Percentiles rank a stretch among this genome's conserved stretches.
These are phyloP conservation scores for Meyerozyma sp. DNA, from an alignment of 1,139 yeast species.

Conservation along the genomic window DNA sequence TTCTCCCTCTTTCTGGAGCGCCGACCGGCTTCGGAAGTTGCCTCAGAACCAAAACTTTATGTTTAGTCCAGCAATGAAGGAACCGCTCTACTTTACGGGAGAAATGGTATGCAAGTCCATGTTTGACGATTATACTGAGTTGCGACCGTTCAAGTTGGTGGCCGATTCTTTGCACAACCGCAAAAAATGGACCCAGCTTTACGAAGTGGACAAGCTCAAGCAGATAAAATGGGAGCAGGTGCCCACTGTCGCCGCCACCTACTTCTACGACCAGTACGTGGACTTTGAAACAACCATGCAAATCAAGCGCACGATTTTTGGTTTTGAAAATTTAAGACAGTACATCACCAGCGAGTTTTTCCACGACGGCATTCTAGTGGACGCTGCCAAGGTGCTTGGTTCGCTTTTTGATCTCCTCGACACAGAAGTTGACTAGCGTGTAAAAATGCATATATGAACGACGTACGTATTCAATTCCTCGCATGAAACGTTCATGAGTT, in stretches of 20 bases:
- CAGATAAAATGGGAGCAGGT: constrained; percentile 27
- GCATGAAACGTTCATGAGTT: too few species aligned
- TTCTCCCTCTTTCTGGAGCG: constrained; percentile 40
- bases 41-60: constrained; percentile 23
- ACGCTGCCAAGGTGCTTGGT: constrained; percentile 36
- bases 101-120: constrained; percentile 53
- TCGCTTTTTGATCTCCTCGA: constrained; percentile 35
- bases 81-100: constrained; percentile 46
- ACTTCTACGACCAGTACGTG: constrained; percentile 49
- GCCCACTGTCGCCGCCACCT: constrained; percentile 51
- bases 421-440: constrained; percentile 43
- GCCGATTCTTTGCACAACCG: constrained; percentile 39
- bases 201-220: constrained; percentile 27
- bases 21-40: constrained; percentile 32
- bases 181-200: constrained; percentile 37
- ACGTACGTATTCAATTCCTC: too few species aligned
- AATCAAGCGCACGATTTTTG: constrained; percentile 26
- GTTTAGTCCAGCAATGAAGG: constrained; percentile 9
- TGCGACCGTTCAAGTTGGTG: constrained; percentile 32
- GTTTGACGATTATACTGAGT: constrained; percentile 43
- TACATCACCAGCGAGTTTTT: constrained; percentile 47
- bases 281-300: constrained; percentile 38
- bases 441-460: constrained; percentile 5
- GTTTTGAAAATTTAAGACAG: constrained; percentile 31
- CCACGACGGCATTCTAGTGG: constrained; percentile 47